These are phyloP conservation scores for Annona cherimola DNA, from an alignment of 164 flowering plant species.

Conservation along the genomic window DNA sequence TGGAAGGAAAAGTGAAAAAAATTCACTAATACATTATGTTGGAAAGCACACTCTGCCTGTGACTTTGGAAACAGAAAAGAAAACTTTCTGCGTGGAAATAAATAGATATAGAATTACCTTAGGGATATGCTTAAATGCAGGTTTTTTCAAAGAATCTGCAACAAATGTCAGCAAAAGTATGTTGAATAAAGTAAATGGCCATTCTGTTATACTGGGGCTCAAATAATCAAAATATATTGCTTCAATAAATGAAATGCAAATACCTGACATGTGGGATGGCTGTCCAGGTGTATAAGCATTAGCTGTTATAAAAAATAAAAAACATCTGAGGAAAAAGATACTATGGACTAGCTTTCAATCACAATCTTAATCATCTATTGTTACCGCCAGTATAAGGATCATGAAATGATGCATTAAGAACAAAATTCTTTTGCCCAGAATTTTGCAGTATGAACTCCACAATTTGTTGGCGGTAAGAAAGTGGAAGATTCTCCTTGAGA, in stretches of 20 bases:
- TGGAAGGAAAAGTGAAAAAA: too few species aligned
- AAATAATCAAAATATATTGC: background rate
- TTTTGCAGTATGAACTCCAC: slow-evolving; percentile 92
- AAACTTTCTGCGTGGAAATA: background rate
- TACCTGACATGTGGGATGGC: slow-evolving; percentile 58
- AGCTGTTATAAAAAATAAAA: slow-evolving; percentile 44
- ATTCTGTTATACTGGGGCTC: slow-evolving; percentile 3
- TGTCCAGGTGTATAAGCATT: slow-evolving; percentile 89
- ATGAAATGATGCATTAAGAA: slow-evolving; percentile 64
- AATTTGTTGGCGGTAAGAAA: slow-evolving; percentile 85
- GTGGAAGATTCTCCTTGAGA: slow-evolving; percentile 84
- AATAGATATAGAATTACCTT: slow-evolving; percentile 43
- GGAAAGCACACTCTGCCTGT: background rate
- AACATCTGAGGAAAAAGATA: background rate
- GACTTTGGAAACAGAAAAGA: background rate
- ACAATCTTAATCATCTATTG: slow-evolving; percentile 17
- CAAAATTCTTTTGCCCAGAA: slow-evolving; percentile 62
- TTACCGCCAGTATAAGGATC: slow-evolving; percentile 97
- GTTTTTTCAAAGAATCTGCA: slow-evolving; percentile 47
- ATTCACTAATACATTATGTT: background rate
- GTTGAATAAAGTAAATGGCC: background rate
- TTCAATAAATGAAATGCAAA: background rate
- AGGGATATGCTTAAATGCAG: slow-evolving; percentile 86
- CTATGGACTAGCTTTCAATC: slow-evolving; percentile 3
- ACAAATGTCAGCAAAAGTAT: background rate